These are phyloP conservation scores for Austropuccinia psidii DNA, from an alignment of 1,284 basidiomycete genomes.

Conservation along the genomic window DNA sequence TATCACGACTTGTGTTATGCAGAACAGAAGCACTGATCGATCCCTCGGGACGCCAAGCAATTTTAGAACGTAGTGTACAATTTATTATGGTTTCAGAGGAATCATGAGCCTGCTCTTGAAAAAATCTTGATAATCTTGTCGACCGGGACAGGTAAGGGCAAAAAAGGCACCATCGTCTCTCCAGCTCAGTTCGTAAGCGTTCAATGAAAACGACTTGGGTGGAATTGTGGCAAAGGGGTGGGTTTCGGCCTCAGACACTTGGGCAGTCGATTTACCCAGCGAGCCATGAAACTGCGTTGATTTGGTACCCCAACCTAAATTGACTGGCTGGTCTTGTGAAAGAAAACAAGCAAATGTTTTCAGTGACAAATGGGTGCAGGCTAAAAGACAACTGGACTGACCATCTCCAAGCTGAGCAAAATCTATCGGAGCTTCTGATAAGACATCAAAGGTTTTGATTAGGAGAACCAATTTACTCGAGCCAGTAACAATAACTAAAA, in stretches of 20 bases:
- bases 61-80: constrained; percentile 67
- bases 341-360: too few relatives aligned
- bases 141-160: constrained; percentile 13
- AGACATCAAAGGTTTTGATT: constrained; percentile 46
- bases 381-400: constrained; percentile 24
- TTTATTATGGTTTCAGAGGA: constrained; percentile 66
- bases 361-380: too few relatives aligned
- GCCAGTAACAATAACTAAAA: constrained; percentile 44
- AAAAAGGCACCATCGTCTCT: constrained; percentile 17
- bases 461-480: constrained; percentile 44
- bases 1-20: constrained; percentile 62
- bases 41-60: constrained; percentile 84
- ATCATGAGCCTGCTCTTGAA: constrained; percentile 62
- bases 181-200: constrained; percentile 11
- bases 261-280: constrained; percentile 75
- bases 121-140: constrained; percentile 72
- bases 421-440: constrained; percentile 42
- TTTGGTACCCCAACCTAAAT: constrained; percentile 78
- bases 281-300: constrained; percentile 97
- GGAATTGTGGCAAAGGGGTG: too few relatives aligned
- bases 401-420: constrained; percentile 45
- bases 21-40: constrained; percentile 75
- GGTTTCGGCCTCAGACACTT: constrained; percentile 42
- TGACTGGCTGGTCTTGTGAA: constrained; percentile 24
- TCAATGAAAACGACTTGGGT: too few relatives aligned